Conservation (phyloP, 306 rosid species). For the Biancaea sappan region DNA sequence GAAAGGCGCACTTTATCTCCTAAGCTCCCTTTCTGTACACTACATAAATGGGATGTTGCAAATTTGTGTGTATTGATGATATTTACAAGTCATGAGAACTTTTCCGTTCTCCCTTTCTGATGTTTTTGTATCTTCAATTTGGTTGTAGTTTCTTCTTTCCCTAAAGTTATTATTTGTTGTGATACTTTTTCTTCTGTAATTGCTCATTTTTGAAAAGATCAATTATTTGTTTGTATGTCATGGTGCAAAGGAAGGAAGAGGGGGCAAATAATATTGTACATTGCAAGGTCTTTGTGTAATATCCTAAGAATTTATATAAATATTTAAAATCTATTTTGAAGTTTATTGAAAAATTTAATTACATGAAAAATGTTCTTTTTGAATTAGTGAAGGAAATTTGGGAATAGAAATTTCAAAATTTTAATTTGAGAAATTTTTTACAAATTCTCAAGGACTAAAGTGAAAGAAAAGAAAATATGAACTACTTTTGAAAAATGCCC, state of each 20-base stretch:
- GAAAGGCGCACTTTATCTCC: constrained; percentile 22
- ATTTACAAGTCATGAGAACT: constrained; percentile 26
- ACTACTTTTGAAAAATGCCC: no score
- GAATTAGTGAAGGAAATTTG: no score
- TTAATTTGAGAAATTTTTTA: no score
- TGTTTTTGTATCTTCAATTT: neutral
- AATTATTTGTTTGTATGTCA: constrained; percentile 29
- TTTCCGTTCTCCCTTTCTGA: constrained; percentile 27
- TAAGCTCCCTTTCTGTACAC: constrained; percentile 25
- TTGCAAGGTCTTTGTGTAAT: constrained; percentile 15
- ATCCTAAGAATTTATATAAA: no score
- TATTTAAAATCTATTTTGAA: no score
- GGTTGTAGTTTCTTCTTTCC: neutral
- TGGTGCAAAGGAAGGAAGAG: neutral
- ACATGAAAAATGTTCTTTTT: no score
- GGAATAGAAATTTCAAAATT: no score
- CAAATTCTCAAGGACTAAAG: no score
- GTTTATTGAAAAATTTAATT: no score
- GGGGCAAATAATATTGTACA: neutral
- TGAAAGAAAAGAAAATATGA: no score
- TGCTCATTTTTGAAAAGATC: constrained; percentile 23
- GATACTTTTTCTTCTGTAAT: constrained; percentile 18
- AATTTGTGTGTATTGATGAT: constrained; percentile 28
- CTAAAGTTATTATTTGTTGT: constrained; percentile 1
- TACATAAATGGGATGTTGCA: constrained; percentile 22